Base-by-base conservation (phyloP, 129 eudicot species). In the Gnaphalium uliginosum region DNA sequence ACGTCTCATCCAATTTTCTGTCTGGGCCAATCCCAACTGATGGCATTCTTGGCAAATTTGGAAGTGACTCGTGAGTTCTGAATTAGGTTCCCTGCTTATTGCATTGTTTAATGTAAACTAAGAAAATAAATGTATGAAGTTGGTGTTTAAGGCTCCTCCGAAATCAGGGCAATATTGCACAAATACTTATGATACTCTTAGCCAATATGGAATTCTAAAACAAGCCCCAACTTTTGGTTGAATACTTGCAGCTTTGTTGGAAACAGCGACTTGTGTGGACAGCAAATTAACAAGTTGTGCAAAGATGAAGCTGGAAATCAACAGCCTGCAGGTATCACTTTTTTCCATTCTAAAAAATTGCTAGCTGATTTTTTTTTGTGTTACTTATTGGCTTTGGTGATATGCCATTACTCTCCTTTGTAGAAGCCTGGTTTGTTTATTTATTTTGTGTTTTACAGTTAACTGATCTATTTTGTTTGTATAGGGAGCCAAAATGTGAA, bases 1-100 rank as follows among this genome's bases (percentile, higher is more conserved):
- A 93, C 71, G 84, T 90, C 59, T 93, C 98, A 54, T 81, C 89
- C 77, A 93, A 93, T 81, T 93, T 93, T 83, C 81, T 93, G 79
- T 77, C 84, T 23, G 98, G 98, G 57, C 81, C 89, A 67, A 81
- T 93, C 73, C 96, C 98, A 32, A 83, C 91, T 5, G 87, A 85
- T 64, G 96, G 93, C 60, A 84, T 84, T 73, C 89, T 93, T 76
- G 81, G 76, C 68, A 86, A 88, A 60, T 90, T 93, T 59, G 75
- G 81, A 39, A 85, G 70, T 56, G 85, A 81, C 84, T 93, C 96
- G 98, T 92, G 83, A 92, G 98, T 87, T 69, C 51, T 30, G 22
- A 78, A 67, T 24, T 69, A 46, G 62, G 33, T 73, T 68, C 48
- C 27, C 37, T 53, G 26, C 43, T 79, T 79, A 53, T 63, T 11